Evolutionary conservation across 345 rosid genomes (phyloP), one percentile per base, ranked within the genome.

Genomic region (Bretschneidera sinensis): DNA sequence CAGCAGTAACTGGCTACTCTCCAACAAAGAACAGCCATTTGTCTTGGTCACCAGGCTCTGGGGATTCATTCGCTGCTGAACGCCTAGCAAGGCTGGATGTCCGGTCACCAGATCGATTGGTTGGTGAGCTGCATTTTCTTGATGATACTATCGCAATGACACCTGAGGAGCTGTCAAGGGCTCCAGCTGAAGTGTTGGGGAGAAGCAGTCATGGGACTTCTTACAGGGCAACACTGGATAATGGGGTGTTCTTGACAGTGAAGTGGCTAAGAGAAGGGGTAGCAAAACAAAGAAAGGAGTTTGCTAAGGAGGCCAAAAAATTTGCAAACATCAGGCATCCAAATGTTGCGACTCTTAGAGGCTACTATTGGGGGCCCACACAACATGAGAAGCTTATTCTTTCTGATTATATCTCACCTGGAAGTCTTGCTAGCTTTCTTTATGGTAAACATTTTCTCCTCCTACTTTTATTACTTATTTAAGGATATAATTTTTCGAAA

Each of bases 181-280:
- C 99, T 18, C 99, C 99, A 15, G 99, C 99, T 48, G 97, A 87
- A 75, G 99, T 94, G 24, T 66, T 94, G 33, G 99, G 99, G 64
- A 80, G 99, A 79, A 90, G 97, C 79, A 94, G 99, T 74, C 97
- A 94, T 14, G 99, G 99, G 60, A 94, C 99, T 64, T 94, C 97
- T 24, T 90, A 94, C 69, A 79, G 86, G 63, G 99, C 99, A 51
- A 79, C 99, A 7, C 77, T 94, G 61, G 99, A 90, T 69, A 90
- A 73, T 62, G 99, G 99, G 51, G 70, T 81, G 31, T 84, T 86
- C 72, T 64, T 94, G 74, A 90, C 99, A 0, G 99, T 94, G 64
- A 94, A 94, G 74, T 94, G 99, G 97, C 78, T 94, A 66, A 81
- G 97, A 72, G 99, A 94, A 79, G 99, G 99, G 56, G 92, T 94